Conservation (phyloP, 345 rosid genomes). For the Corymbia maculata region DNA sequence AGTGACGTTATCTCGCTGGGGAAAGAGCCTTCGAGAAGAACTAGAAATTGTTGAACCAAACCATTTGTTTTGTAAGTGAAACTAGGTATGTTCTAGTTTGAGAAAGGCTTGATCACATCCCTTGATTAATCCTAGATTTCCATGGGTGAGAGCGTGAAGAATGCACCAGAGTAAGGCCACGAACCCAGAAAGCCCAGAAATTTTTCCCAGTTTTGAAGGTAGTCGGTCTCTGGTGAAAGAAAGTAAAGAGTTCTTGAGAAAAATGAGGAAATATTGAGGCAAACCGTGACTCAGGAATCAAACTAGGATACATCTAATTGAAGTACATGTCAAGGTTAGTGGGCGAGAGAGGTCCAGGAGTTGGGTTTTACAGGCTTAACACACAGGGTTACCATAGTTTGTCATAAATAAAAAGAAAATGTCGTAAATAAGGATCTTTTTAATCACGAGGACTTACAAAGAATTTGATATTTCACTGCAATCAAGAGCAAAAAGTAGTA, state of each 20-base stretch:
- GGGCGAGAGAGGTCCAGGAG: not conserved
- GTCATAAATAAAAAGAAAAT: no score
- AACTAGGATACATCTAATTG: not conserved
- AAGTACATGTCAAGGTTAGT: not conserved
- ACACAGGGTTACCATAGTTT: no score
- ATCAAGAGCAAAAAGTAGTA: no score
- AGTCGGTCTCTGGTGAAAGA: not conserved
- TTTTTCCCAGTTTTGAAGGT: not conserved
- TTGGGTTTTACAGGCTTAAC: not conserved
- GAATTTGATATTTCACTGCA: no score
- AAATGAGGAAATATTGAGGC: not conserved
- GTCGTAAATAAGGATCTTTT: no score
- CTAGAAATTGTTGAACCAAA: not conserved
- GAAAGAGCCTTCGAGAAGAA: not conserved
- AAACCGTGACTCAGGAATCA: not conserved
- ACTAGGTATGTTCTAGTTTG: not conserved
- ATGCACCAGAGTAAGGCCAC: not conserved
- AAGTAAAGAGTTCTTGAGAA: not conserved
- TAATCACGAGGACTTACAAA: no score
- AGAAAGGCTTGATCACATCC: not conserved
- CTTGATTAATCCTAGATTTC: not conserved
- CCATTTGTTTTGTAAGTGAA: not conserved
- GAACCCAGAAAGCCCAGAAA: not conserved
- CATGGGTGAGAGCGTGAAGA: not conserved
- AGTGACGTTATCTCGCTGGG: not conserved